These are phyloP conservation scores for Tuber indicum DNA, from an alignment of 495 filamentous ascomycete genomes.

Conservation along the genomic window DNA sequence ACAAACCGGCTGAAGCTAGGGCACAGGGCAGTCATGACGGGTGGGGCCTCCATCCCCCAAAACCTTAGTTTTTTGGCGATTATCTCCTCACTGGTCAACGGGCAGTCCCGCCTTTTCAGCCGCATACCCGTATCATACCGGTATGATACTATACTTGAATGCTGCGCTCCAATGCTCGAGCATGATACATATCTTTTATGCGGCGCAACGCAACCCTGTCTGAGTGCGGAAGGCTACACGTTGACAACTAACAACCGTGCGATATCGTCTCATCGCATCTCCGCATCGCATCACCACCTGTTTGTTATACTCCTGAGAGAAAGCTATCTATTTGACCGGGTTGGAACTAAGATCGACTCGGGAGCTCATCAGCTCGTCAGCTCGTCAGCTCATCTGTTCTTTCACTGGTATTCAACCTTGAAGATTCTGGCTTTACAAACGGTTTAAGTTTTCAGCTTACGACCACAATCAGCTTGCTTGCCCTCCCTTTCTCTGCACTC, in stretches of 20 bases:
- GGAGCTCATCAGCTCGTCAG: neutral
- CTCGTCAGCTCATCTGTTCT: neutral
- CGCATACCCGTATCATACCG: no score
- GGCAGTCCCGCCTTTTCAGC: conserved; percentile 32
- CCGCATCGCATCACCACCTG: neutral
- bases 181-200: neutral
- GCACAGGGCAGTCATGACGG: neutral
- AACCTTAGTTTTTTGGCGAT: conserved; percentile 13
- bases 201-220: neutral
- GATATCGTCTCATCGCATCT: neutral
- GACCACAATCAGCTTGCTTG: neutral
- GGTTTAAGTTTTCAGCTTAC: conserved; percentile 1
- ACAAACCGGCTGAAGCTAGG: neutral
- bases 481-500: conserved; percentile 17
- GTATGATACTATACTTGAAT: no score
- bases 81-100: neutral
- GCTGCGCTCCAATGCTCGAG: no score
- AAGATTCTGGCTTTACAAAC: neutral
- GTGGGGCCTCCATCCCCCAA: neutral
- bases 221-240: neutral
- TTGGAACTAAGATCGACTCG: neutral
- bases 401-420: neutral
- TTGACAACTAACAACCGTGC: neutral
- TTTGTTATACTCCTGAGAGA: neutral
- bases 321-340: neutral